Evolutionary conservation across 2,329 filamentous ascomycete genomes (phyloP).

Genomic region (Diaporthe velutina): DNA sequence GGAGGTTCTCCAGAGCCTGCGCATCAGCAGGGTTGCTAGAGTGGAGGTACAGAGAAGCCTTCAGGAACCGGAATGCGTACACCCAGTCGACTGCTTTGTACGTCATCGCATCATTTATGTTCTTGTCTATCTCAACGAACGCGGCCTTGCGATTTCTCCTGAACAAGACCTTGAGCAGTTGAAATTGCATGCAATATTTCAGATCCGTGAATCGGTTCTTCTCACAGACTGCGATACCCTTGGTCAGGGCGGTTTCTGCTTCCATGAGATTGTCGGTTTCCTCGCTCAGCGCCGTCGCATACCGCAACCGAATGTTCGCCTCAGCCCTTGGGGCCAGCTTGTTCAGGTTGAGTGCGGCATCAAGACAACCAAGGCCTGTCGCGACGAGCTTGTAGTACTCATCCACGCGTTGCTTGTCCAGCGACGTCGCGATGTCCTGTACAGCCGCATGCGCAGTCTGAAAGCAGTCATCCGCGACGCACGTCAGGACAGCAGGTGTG

Average conservation of each 20-base stretch:
- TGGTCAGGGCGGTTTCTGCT: conserved; percentile 78
- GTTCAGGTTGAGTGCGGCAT: conserved; percentile 74
- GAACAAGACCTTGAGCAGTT: conserved; percentile 78
- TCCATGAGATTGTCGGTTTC: conserved; percentile 83
- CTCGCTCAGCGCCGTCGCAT: conserved; percentile 78
- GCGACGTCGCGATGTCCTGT: conserved; percentile 60
- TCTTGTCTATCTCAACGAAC: conserved; percentile 77
- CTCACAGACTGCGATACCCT: conserved; percentile 78
- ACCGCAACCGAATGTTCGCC: conserved; percentile 76
- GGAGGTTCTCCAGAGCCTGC: conserved; percentile 77
- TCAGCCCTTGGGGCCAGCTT: conserved; percentile 75
- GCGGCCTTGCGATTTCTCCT: conserved; percentile 80
- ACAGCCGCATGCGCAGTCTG: conserved; percentile 72
- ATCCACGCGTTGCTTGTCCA: conserved; percentile 65
- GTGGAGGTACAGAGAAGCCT: conserved; percentile 77
- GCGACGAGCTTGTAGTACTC: conserved; percentile 80
- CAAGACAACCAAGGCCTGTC: conserved; percentile 79
- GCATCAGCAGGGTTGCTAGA: conserved; percentile 71
- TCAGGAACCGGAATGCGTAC: conserved; percentile 82
- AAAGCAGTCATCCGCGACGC: conserved; percentile 83
- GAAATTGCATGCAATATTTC: conserved; percentile 83
- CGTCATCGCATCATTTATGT: conserved; percentile 77
- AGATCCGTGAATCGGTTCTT: conserved; percentile 74
- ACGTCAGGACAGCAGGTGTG: conserved; percentile 72
- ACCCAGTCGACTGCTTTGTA: conserved; percentile 79